phyloP scores from a whole-genome alignment of 306 rosid species.

The Prunus mume region DNA sequence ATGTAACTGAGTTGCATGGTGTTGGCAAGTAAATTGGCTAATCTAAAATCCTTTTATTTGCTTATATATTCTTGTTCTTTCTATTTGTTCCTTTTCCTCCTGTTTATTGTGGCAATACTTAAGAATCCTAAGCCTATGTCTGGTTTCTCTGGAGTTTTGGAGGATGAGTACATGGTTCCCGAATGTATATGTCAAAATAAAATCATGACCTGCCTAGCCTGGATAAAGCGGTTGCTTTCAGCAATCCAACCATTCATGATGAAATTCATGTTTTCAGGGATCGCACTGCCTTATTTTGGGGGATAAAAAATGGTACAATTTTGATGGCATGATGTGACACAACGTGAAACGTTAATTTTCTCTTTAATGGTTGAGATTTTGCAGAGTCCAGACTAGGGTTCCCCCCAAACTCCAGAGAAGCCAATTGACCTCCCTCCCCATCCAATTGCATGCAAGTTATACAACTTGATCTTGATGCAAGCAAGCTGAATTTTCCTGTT shows the following conservation, averaged over 20 bases:
- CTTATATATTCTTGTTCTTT: not conserved
- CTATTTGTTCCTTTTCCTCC: not conserved
- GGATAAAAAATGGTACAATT: not conserved
- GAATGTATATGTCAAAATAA: not conserved
- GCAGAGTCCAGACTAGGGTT: not conserved
- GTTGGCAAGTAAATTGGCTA: slow-evolving; percentile 62
- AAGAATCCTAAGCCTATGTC: not conserved
- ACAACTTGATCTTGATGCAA: not conserved
- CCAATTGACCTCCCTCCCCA: not conserved
- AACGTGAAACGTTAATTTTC: slow-evolving; percentile 3
- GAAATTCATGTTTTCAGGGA: not conserved
- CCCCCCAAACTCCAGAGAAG: not conserved
- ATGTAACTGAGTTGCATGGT: slow-evolving; percentile 70
- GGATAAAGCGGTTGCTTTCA: not conserved
- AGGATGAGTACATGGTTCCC: not conserved
- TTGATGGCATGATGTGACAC: not conserved
- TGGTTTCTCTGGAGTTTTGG: not conserved
- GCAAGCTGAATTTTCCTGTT: slow-evolving; percentile 1
- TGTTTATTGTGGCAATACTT: not conserved
- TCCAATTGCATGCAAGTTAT: not conserved
- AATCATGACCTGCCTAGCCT: not conserved
- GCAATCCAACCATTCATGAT: not conserved
- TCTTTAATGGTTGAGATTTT: not conserved
- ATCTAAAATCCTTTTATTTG: not conserved
- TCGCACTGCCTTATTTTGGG: not conserved